Evolutionary conservation across 2,329 filamentous ascomycete genomes (phyloP).

Genomic region (Botrytis squamosa): DNA sequence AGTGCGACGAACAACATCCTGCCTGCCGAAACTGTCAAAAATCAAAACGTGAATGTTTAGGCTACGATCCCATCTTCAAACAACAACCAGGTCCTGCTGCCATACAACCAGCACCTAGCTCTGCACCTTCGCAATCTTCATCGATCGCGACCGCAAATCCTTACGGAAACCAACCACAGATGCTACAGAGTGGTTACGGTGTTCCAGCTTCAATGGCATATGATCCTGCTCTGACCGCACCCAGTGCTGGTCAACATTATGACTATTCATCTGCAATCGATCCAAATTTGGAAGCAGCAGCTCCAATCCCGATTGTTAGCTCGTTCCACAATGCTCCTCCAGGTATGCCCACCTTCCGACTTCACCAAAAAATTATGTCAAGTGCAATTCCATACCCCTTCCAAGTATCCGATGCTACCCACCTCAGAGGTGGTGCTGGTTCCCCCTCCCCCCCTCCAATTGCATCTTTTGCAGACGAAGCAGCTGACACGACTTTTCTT

Average conservation of each 20-base stretch:
- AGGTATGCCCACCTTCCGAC: conserved; percentile 37
- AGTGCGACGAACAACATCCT: conserved; percentile 97
- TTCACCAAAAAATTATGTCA: conserved; percentile 38
- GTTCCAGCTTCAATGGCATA: conserved; percentile 7
- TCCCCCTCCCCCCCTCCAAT: conserved; percentile 40
- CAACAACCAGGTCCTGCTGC: conserved; percentile 63
- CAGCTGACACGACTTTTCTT: conserved; percentile 46
- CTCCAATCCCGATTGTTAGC: conserved; percentile 34
- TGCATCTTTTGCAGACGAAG: conserved; percentile 37
- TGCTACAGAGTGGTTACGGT: conserved; percentile 41
- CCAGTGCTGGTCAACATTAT: conserved; percentile 48
- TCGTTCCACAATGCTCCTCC: conserved; percentile 31
- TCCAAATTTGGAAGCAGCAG: conserved; percentile 50
- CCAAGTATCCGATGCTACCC: conserved; percentile 43
- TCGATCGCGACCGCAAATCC: conserved; percentile 41
- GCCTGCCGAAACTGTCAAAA: conserved; percentile 89
- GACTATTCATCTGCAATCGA: conserved; percentile 48
- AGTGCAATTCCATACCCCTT: conserved; percentile 41
- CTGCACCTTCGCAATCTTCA: conserved; percentile 33
- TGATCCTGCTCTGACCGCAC: conserved; percentile 38
- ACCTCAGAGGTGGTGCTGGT: conserved; percentile 53
- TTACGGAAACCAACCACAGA: conserved; percentile 48
- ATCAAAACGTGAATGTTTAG: conserved; percentile 81
- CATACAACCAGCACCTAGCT: conserved; percentile 67
- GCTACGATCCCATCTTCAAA: conserved; percentile 87